A percentile compares a stretch with the other conserved stretches of the same genome.
phyloP scores from a whole-genome alignment of 169 alveolate genomes.

The Eimeria necatrix region DNA sequence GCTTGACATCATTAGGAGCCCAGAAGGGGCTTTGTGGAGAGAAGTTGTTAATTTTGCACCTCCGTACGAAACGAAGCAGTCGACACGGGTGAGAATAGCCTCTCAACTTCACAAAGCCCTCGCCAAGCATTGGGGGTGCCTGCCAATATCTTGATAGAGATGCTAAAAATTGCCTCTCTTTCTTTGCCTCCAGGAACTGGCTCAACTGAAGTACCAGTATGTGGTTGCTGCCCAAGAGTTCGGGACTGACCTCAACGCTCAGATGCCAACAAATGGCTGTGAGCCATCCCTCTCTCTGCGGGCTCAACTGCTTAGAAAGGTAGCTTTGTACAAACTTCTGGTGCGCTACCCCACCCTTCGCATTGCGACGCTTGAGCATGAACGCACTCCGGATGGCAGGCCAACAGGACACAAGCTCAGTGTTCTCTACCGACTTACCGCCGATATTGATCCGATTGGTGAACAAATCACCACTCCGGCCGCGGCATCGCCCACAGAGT shows the following conservation, averaged over 20 bases:
- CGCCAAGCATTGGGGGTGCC: background rate
- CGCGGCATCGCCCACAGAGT: background rate
- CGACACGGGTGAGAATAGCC: conserved; percentile 53
- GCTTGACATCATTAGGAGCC: conserved; percentile 58
- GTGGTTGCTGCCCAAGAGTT: conserved; percentile 80
- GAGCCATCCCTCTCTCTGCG: conserved; percentile 67
- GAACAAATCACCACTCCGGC: conserved; percentile 58
- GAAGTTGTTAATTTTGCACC: conserved; percentile 67
- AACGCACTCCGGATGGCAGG: conserved; percentile 67
- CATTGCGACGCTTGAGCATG: conserved; percentile 77
- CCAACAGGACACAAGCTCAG: conserved; percentile 80
- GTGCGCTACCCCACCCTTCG: conserved; percentile 81
- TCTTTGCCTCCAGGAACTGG: conserved; percentile 47
- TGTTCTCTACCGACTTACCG: conserved; percentile 76
- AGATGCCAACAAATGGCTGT: conserved; percentile 55
- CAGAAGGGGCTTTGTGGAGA: conserved; percentile 77
- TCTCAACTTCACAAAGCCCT: background rate
- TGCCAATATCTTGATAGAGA: background rate
- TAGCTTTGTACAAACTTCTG: conserved; percentile 66
- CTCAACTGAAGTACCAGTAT: conserved; percentile 77
- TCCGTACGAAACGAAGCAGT: conserved; percentile 72
- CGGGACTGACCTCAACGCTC: conserved; percentile 70
- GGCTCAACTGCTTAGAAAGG: conserved; percentile 56
- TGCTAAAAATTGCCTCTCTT: background rate
- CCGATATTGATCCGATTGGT: conserved; percentile 66